Evolutionary conservation across 768 basidiomycete genomes (phyloP).

Genomic region (Leccinum rimulosum): DNA sequence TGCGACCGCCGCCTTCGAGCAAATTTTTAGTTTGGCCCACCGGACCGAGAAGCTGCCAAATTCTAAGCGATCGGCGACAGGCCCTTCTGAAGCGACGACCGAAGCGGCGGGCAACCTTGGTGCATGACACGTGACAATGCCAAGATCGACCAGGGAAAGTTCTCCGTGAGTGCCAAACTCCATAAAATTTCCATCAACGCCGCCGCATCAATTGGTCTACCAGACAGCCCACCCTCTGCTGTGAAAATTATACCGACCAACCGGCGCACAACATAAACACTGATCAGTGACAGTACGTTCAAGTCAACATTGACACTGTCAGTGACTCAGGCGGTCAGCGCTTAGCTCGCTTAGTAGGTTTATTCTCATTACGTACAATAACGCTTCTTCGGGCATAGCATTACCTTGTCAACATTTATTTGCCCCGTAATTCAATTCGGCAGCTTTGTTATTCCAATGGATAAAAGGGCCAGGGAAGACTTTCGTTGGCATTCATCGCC

Average conservation of each 20-base stretch:
- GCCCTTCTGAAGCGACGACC: too few species aligned
- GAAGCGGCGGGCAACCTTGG: background rate
- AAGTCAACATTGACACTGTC: background rate
- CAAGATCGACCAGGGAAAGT: background rate
- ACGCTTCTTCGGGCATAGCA: background rate
- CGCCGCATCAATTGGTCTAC: background rate
- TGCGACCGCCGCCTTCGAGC: background rate
- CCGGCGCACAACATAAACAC: background rate
- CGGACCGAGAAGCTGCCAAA: background rate
- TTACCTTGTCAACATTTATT: constrained; percentile 23
- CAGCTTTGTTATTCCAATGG: constrained; percentile 3
- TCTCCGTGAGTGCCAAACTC: background rate
- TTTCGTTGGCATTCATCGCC: background rate
- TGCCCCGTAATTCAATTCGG: constrained; percentile 16
- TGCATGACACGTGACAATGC: background rate
- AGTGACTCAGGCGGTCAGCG: background rate
- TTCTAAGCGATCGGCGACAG: background rate
- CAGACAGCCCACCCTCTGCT: background rate
- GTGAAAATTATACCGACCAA: background rate
- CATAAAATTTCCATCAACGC: background rate
- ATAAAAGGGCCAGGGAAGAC: constrained; percentile 17
- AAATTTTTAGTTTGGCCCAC: background rate
- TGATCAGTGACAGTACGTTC: background rate
- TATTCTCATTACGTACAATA: constrained; percentile 6
- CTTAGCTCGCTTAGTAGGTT: background rate